Evolutionary conservation across 805 yeast genomes (phyloP).

Genomic region (Priceomyces melissophilus): DNA sequence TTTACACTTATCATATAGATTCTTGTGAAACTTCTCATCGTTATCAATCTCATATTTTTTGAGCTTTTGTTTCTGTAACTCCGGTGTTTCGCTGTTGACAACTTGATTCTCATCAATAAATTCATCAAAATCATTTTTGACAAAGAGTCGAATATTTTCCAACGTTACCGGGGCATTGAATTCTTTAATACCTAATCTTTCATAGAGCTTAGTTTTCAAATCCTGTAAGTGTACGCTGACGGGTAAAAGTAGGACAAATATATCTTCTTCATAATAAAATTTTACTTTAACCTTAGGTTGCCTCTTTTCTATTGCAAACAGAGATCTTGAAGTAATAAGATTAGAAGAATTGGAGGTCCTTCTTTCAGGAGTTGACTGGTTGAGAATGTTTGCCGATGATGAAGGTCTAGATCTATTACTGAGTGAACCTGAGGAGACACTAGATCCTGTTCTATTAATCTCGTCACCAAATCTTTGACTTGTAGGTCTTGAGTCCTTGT

Average conservation of each 20-base stretch:
- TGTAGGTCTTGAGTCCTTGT: background rate
- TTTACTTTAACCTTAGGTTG: conserved; percentile 55
- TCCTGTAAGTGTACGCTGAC: conserved; percentile 46
- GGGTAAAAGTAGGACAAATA: conserved; percentile 65
- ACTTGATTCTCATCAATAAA: conserved; percentile 29
- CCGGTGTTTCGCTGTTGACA: conserved; percentile 23
- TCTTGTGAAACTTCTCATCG: conserved; percentile 37
- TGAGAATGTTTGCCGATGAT: conserved; percentile 17
- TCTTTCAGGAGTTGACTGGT: conserved; percentile 5
- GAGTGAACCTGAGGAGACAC: conserved; percentile 8
- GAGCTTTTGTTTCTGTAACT: conserved; percentile 23
- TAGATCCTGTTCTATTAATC: conserved; percentile 6
- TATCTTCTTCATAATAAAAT: conserved; percentile 76
- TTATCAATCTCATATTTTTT: conserved; percentile 35
- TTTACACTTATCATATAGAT: conserved; percentile 42
- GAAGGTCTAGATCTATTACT: conserved; percentile 17
- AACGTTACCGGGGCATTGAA: conserved; percentile 8
- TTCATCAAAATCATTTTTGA: conserved; percentile 43
- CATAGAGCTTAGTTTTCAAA: conserved; percentile 48
- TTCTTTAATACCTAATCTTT: conserved; percentile 38
- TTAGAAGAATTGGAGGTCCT: conserved; percentile 4
- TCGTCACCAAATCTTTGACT: background rate
- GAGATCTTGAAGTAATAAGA: background rate
- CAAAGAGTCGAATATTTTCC: conserved; percentile 29
- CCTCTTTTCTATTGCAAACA: conserved; percentile 9